Evolutionary conservation across 352 stramenopile species (phyloP), one percentile per base, ranked within the genome.

Genomic region (Phytophthora meadii): DNA sequence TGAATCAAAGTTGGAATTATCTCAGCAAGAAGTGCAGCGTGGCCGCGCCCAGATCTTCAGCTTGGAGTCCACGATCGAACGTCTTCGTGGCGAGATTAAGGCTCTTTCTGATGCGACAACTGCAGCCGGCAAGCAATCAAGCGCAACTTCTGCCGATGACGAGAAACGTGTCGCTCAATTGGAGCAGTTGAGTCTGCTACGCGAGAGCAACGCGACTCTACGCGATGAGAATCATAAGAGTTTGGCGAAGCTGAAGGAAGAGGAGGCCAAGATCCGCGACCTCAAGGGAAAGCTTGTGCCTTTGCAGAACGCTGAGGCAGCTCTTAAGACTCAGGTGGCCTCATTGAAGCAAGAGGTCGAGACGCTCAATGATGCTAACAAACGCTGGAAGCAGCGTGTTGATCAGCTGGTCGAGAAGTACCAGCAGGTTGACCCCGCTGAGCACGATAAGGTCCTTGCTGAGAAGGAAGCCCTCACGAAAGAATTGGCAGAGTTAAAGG

Each of bases 371-470:
- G 76, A 88, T 27, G 77, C 82, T 12, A 93, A 90, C 69, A 87
- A 82, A 60, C 74, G 81, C 30, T 94, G 86, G 86, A 94, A 94
- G 59, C 68, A 83, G 39, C 84, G 86, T 9, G 83, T 94, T n/a
- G 81, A 92, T 46, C 86, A 92, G 56, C 30, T 94, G 54, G 82
- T 92, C 17, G 86, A 94, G 52, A 94, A 94, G 62, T 92, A 92
- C 46, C 84, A 94, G 50, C 86, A 94, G 54, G 56, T 94, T 39
- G 86, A 94, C 39, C 86, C 86, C 1, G 82, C 63, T 1, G 86
- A 92, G 54, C 71, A 90, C 49, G 86, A 92, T 37, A 86, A 87
- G 62, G 72, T 94, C 9, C 77, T 84, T 28, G 63, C 71, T 8
- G 86, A 94, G 36, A 84, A 82, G 25, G 81, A 84, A 45, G 64